phyloP scores from a whole-genome alignment of 306 rosid genomes.

The Gastrolobium bilobum region DNA sequence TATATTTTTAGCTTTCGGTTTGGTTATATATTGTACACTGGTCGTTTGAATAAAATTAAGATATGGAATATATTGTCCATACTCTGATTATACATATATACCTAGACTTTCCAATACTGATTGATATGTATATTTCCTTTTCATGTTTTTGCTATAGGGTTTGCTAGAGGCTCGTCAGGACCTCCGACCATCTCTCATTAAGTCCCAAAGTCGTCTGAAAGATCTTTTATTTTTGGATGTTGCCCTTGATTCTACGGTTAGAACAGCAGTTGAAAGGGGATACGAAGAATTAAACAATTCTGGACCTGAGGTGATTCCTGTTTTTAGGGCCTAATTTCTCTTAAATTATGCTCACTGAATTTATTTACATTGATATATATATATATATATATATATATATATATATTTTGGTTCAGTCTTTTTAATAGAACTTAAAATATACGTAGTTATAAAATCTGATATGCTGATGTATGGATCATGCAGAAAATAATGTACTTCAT shows the following conservation, averaged over 20 bases:
- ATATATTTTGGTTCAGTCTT: neutral
- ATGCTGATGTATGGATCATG: conserved; percentile 52
- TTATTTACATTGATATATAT: conserved; percentile 10
- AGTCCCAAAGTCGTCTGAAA: conserved; percentile 81
- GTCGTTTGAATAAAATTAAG: too few relatives aligned
- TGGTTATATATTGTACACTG: too few relatives aligned
- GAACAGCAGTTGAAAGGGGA: conserved; percentile 95
- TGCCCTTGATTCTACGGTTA: conserved; percentile 95
- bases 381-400: too few relatives aligned
- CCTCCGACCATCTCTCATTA: conserved; percentile 74
- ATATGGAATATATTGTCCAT: too few relatives aligned
- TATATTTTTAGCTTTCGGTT: too few relatives aligned
- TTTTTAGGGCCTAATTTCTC: conserved; percentile 29
- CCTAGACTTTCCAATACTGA: conserved; percentile 39
- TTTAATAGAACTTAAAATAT: conserved; percentile 4
- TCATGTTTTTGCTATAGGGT: conserved; percentile 60
- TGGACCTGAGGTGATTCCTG: conserved; percentile 75
- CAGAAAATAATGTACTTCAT: conserved; percentile 94
- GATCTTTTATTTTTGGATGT: conserved; percentile 95
- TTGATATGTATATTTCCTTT: conserved; percentile 13
- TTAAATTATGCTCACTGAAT: conserved; percentile 26
- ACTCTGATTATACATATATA: neutral
- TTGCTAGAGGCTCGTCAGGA: conserved; percentile 96
- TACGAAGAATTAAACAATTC: conserved; percentile 84
- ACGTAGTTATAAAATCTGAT: conserved; percentile 46